These are phyloP conservation scores for Lasiodiplodia sp. DNA, from an alignment of 2,329 filamentous ascomycete genomes.

Conservation along the genomic window DNA sequence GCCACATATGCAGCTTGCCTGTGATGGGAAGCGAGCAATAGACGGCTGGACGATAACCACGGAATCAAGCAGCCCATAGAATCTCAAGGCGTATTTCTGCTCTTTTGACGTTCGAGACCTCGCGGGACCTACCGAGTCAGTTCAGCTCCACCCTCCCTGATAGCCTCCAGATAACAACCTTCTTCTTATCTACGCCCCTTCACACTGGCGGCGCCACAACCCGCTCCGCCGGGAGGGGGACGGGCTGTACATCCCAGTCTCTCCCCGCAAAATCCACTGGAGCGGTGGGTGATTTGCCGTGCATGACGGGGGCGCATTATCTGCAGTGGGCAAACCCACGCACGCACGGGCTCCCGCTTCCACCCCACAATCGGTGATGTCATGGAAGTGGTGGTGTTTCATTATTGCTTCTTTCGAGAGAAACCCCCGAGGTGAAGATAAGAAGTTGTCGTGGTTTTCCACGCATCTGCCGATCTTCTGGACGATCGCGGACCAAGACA, in stretches of 20 bases:
- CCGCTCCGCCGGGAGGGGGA: background rate
- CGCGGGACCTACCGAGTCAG: conserved; percentile 6
- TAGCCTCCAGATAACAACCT: conserved; percentile 4
- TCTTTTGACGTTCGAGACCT: background rate
- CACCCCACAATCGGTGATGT: conserved; percentile 5
- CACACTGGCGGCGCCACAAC: background rate
- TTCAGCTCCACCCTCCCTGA: background rate
- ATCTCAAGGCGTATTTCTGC: background rate
- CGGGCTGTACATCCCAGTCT: background rate
- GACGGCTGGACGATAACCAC: background rate
- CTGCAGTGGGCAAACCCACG: background rate
- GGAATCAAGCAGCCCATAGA: background rate
- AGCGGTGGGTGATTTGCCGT: background rate
- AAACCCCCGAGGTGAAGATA: background rate
- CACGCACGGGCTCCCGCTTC: background rate
- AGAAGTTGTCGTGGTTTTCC: background rate
- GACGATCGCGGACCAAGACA: background rate
- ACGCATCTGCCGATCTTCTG: background rate
- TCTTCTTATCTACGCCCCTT: conserved; percentile 16
- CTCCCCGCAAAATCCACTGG: conserved; percentile 15
- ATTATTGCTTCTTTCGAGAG: background rate
- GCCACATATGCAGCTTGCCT: background rate
- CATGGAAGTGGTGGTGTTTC: background rate
- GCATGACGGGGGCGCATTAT: conserved; percentile 17
- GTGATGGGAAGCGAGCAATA: background rate